Evolutionary conservation across 495 filamentous ascomycete genomes (phyloP).

Genomic region (Tuber microsphaerosporum): DNA sequence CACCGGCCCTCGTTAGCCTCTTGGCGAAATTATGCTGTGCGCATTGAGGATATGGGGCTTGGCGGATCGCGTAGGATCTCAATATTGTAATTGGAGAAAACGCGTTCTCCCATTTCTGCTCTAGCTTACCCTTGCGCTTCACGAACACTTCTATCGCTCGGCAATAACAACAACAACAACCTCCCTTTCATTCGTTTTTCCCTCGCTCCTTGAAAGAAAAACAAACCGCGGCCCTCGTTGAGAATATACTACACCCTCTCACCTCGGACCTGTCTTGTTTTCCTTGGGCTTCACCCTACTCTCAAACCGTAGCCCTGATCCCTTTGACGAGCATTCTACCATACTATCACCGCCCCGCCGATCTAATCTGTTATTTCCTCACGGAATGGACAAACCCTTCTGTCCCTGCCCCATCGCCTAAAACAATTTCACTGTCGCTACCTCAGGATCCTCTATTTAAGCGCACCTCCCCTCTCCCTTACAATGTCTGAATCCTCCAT

Average conservation of each 20-base stretch:
- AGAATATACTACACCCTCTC: neutral
- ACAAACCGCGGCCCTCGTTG: neutral
- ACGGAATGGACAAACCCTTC: neutral
- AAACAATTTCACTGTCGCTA: neutral
- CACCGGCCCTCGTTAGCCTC: neutral
- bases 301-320: neutral
- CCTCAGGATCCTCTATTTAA: neutral
- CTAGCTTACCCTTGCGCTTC: neutral
- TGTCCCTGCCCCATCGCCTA: neutral
- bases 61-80: neutral
- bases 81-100: neutral
- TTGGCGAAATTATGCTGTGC: neutral
- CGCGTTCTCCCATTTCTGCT: neutral
- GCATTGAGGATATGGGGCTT: neutral
- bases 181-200: neutral
- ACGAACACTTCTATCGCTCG: neutral
- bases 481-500: neutral
- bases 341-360: neutral
- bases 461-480: neutral
- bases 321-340: neutral
- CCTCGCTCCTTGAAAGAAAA: neutral
- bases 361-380: too few species aligned
- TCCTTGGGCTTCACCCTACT: neutral
- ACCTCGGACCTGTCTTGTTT: neutral
- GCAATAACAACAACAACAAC: neutral